Base-by-base conservation (phyloP, 1,139 yeast genomes). In the Suhomyces guaymorum region DNA sequence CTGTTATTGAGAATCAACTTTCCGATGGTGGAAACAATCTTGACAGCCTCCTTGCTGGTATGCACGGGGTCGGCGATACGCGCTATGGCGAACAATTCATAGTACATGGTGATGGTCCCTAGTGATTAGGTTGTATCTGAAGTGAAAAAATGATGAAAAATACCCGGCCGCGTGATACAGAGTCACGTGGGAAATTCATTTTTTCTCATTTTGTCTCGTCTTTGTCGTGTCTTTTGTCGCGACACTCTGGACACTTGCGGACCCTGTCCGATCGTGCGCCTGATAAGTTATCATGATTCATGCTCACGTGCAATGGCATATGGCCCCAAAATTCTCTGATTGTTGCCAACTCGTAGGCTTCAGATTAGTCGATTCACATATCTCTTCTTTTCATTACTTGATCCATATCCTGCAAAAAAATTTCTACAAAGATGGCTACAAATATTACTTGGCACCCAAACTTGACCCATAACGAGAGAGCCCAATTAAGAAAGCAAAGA, bases 391-490 rank as follows among this genome's bases (percentile, higher is more conserved):
- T n/a, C n/a, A n/a, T n/a, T n/a, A n/a, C 12, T 7, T 16, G 7
- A 10, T 14, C 15, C 11, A 4, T 28, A n/a, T 24, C 27, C 31
- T 28, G 6, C 15, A n/a, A 7, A 8, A 18, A 24, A 14, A 12
- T 11, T 21, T 19, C 12, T 6, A 18, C n/a, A 28, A 33, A 25
- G 33, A 90, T 89, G 97, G 94, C 96, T 52, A 82, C 96, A 34
- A 90, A 90, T 57, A 88, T 90, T 61, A 88, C 96, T 47, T 90
- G 97, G 97, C 97, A 90, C 66, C 80, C 78, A 46, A 92, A 94
- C 55, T 72, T 90, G 51, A 82, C 94, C 20, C 89, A 84, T 61
- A 79, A 72, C 15, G 96, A 90, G 65, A 83, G 97, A 54, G 62
- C 76, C 30, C 63, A 59, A 17, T 66, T 86, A 41, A 79, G 88